Conservation (phyloP, 2,329 filamentous ascomycete species). For the Ceratocystis diversiconidia region DNA sequence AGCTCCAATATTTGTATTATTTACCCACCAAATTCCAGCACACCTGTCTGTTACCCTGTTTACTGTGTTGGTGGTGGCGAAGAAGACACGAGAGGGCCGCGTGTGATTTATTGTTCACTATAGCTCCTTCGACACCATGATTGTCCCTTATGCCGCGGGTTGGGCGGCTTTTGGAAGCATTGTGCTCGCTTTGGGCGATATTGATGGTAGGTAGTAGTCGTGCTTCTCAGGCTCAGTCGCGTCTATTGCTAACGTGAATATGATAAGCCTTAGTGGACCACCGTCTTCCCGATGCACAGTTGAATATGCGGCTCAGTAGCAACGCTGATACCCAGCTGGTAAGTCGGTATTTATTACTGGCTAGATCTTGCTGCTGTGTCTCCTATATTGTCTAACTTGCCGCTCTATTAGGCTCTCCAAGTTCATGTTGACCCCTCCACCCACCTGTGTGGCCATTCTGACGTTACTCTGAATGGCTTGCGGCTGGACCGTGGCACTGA, state of each 20-base stretch:
- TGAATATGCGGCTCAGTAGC: constrained; percentile 16
- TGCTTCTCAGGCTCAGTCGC: neutral
- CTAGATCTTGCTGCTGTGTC: neutral
- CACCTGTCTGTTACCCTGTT: neutral
- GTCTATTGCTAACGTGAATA: neutral
- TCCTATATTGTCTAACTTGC: neutral
- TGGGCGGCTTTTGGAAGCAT: neutral
- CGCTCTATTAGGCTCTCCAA: constrained; percentile 8
- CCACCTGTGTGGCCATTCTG: constrained; percentile 13
- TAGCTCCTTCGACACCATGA: neutral
- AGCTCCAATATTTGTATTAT: neutral
- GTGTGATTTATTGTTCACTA: neutral
- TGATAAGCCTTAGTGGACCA: neutral
- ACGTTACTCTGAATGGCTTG: constrained; percentile 11
- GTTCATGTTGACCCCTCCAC: constrained; percentile 11
- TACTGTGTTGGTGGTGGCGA: neutral
- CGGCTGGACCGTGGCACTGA: constrained; percentile 8
- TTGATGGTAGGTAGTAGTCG: neutral
- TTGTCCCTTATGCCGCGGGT: neutral
- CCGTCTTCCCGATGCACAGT: constrained; percentile 15
- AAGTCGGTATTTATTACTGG: constrained; percentile 11
- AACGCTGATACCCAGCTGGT: constrained; percentile 14
- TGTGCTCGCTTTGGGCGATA: neutral
- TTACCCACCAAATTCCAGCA: constrained; percentile 9
- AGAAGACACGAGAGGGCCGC: neutral